Percentiles rank a stretch among this genome's conserved stretches.
Conservation (phyloP, 2,329 filamentous ascomycete genomes). For the Aureobasidium pullulans region DNA sequence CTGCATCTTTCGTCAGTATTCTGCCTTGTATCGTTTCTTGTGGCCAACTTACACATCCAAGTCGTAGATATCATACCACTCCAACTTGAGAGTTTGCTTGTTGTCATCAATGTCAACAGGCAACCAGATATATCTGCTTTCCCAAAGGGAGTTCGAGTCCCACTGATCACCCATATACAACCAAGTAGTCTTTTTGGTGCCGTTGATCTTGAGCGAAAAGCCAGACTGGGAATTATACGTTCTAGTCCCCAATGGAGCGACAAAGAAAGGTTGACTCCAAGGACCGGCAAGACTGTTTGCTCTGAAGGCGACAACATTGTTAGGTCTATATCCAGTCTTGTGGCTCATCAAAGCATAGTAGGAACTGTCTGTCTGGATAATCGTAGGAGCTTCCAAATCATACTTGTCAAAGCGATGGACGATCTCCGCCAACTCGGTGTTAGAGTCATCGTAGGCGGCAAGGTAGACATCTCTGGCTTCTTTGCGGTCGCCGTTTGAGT, state of each 20-base stretch:
- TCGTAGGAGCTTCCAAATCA: slow-evolving; percentile 54
- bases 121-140: slow-evolving; percentile 52
- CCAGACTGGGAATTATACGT: slow-evolving; percentile 56
- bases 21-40: not conserved
- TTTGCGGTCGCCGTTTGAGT: slow-evolving; percentile 51
- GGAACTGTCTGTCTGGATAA: slow-evolving; percentile 52
- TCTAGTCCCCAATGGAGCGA: slow-evolving; percentile 49
- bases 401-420: slow-evolving; percentile 52
- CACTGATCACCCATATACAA: slow-evolving; percentile 64
- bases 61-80: slow-evolving; percentile 52
- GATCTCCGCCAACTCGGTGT: slow-evolving; percentile 46
- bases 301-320: slow-evolving; percentile 55
- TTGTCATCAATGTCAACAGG: slow-evolving; percentile 47
- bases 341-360: slow-evolving; percentile 57
- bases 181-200: slow-evolving; percentile 28
- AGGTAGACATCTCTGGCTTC: slow-evolving; percentile 53
- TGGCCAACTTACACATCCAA: slow-evolving; percentile 36
- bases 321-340: slow-evolving; percentile 57
- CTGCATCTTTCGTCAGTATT: slow-evolving; percentile 6
- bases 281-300: slow-evolving; percentile 50
- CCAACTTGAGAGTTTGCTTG: slow-evolving; percentile 42
- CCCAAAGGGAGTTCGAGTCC: slow-evolving; percentile 51
- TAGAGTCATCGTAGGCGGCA: slow-evolving; percentile 45
- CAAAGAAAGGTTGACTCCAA: slow-evolving; percentile 55
- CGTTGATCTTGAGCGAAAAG: slow-evolving; percentile 49